Evolutionary conservation across 192 early-diverging fungal species (phyloP).

Genomic region (Gaertneriomyces semiglobifer): DNA sequence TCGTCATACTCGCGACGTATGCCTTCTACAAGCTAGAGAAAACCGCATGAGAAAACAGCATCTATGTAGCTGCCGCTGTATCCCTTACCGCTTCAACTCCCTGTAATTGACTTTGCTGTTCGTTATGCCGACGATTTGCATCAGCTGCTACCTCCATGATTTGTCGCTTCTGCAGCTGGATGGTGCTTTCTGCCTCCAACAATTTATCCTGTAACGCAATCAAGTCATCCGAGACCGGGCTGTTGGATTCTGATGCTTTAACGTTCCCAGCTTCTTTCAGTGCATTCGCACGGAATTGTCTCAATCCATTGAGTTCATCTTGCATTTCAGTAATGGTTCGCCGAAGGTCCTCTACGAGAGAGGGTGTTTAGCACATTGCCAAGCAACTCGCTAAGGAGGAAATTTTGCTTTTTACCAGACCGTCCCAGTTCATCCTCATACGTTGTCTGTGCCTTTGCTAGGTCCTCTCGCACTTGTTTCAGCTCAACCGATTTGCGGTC

Average conservation of each 20-base stretch:
- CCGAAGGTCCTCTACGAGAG: conserved; percentile 3
- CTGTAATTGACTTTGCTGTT: conserved; percentile 60
- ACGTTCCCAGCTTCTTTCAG: conserved; percentile 31
- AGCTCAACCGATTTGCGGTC: conserved; percentile 48
- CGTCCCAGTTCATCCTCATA: conserved; percentile 38
- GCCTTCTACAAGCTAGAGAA: conserved; percentile 46
- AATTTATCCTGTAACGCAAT: conserved; percentile 29
- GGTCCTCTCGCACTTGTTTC: conserved; percentile 44
- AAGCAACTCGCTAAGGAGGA: background rate
- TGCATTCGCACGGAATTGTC: conserved; percentile 25
- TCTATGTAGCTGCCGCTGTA: background rate
- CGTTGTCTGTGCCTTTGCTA: conserved; percentile 22
- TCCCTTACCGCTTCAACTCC: conserved; percentile 50
- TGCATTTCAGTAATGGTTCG: conserved; percentile 15
- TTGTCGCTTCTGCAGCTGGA: conserved; percentile 34
- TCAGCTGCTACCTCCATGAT: conserved; percentile 50
- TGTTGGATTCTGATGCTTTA: conserved; percentile 4
- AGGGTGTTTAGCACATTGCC: background rate
- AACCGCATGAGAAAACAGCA: background rate
- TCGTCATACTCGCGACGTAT: conserved; percentile 59
- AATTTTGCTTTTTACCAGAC: conserved; percentile 17
- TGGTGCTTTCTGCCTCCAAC: conserved; percentile 28
- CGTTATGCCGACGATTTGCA: conserved; percentile 52
- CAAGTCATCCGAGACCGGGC: conserved; percentile 23
- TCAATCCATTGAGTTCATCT: conserved; percentile 35